Percentiles rank a stretch among this genome's conserved stretches.
Conservation (phyloP, 2,329 filamentous ascomycete species). For the Zasmidium citrigriseum region DNA sequence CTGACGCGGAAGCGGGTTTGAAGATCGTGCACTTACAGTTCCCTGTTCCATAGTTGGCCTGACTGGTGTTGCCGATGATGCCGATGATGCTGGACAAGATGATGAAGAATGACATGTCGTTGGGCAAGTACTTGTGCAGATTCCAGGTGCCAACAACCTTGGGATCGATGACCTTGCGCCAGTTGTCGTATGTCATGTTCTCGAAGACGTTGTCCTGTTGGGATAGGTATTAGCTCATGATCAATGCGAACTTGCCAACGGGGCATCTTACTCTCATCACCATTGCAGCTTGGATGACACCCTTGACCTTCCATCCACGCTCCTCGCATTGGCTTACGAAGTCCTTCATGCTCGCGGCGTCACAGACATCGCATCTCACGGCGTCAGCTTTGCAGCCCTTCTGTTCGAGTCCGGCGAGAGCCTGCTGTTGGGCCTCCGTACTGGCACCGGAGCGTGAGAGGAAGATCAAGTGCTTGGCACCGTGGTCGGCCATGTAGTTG, state of each 20-base stretch:
- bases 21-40: conserved; percentile 2
- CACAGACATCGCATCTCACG: no score
- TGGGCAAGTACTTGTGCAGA: conserved; percentile 3
- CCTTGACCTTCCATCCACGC: conserved; percentile 1
- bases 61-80: conserved; percentile 16
- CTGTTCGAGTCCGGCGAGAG: no score
- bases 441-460: conserved; percentile 4
- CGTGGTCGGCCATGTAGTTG: conserved; percentile 7
- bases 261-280: conserved; percentile 7
- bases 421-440: no score
- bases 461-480: conserved; percentile 12
- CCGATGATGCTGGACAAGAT: conserved; percentile 21
- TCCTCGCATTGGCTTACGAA: no score
- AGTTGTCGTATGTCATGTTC: conserved; percentile 25
- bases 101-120: conserved; percentile 28
- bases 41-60: conserved; percentile 25
- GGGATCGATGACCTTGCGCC: conserved; percentile 6
- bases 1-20: no score
- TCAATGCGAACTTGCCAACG: no score
- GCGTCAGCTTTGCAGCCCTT: no score
- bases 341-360: no score
- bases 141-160: conserved; percentile 33
- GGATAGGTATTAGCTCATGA: no score
- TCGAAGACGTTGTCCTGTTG: conserved; percentile 21
- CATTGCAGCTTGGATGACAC: conserved; percentile 36